These are phyloP conservation scores for Trichophyton simii DNA, from an alignment of 2,329 filamentous ascomycete species.

Conservation along the genomic window DNA sequence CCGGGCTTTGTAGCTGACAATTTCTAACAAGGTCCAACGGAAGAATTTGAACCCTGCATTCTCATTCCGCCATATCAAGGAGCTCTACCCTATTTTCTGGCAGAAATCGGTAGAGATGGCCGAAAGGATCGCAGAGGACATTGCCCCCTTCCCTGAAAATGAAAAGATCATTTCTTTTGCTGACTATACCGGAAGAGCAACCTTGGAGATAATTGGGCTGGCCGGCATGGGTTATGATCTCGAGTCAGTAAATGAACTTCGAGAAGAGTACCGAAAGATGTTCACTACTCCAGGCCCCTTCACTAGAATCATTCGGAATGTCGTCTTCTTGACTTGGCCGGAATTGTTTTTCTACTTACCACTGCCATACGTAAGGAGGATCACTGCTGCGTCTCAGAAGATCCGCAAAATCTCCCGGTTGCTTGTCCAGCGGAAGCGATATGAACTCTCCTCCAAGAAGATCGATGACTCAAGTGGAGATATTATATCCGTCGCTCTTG, in stretches of 20 bases:
- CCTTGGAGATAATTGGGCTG: constrained; percentile 63
- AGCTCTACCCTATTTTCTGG: constrained; percentile 79
- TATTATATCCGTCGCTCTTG: constrained; percentile 68
- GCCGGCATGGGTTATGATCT: constrained; percentile 63
- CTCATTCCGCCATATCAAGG: constrained; percentile 71
- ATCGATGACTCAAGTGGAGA: constrained; percentile 38
- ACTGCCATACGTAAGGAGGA: constrained; percentile 54
- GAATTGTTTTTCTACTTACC: constrained; percentile 54
- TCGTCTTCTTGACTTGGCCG: constrained; percentile 50
- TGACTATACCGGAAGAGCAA: constrained; percentile 52
- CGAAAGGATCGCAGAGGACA: constrained; percentile 42
- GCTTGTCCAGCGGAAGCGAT: constrained; percentile 60
- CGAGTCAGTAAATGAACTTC: constrained; percentile 45
- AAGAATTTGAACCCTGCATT: constrained; percentile 74
- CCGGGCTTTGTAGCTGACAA: background rate
- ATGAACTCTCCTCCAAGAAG: constrained; percentile 30
- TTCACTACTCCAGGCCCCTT: constrained; percentile 13
- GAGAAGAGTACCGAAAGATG: constrained; percentile 23
- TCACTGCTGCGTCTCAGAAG: constrained; percentile 42
- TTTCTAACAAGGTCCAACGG: constrained; percentile 42
- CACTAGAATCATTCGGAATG: constrained; percentile 22
- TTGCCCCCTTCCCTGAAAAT: constrained; percentile 24
- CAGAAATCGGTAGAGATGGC: constrained; percentile 57
- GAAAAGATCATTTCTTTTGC: constrained; percentile 43
- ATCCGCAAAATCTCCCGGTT: constrained; percentile 56